Percentiles rank a stretch among this genome's conserved stretches.
phyloP scores from a whole-genome alignment of 768 basidiomycete genomes.

The Tricholoma bakamatsutake region DNA sequence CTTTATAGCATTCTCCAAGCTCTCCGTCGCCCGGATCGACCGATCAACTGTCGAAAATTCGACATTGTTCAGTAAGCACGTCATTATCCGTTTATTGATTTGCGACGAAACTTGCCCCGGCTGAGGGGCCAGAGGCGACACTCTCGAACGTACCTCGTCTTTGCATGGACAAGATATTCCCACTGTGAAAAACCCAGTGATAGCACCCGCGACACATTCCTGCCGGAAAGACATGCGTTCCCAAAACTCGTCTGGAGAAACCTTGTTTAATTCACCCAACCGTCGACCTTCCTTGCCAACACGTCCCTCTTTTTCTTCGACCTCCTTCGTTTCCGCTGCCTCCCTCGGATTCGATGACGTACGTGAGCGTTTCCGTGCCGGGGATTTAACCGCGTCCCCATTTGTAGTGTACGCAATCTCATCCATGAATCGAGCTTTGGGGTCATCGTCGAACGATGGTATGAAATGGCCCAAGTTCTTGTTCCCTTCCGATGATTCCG shows the following conservation, averaged over 20 bases:
- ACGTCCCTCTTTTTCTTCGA: constrained; percentile 18
- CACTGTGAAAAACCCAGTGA: constrained; percentile 91
- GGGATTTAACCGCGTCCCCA: constrained; percentile 49
- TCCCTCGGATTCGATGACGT: constrained; percentile 22
- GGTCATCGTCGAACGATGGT: constrained; percentile 94
- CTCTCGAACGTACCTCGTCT: constrained; percentile 17
- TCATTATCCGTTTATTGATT: constrained; percentile 65
- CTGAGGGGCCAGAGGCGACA: constrained; percentile 44
- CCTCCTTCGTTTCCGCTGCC: constrained; percentile 15
- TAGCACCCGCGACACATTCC: constrained; percentile 85
- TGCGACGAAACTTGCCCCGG: constrained; percentile 59
- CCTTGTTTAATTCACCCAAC: constrained; percentile 51
- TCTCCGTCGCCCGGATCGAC: constrained; percentile 63
- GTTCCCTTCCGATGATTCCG: constrained; percentile 19
- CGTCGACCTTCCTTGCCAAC: constrained; percentile 31
- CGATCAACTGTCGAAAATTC: constrained; percentile 71
- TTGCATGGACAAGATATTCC: constrained; percentile 32
- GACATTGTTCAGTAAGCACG: constrained; percentile 62
- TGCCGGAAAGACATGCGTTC: constrained; percentile 95
- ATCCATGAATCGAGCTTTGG: constrained; percentile 89
- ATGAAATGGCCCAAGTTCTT: constrained; percentile 66
- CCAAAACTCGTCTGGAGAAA: constrained; percentile 85
- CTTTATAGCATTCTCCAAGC: constrained; percentile 60
- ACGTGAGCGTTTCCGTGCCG: constrained; percentile 53
- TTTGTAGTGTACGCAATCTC: constrained; percentile 77